These are phyloP conservation scores for Fusarium mexicanum DNA, from an alignment of 2,329 filamentous ascomycete genomes.

Conservation along the genomic window DNA sequence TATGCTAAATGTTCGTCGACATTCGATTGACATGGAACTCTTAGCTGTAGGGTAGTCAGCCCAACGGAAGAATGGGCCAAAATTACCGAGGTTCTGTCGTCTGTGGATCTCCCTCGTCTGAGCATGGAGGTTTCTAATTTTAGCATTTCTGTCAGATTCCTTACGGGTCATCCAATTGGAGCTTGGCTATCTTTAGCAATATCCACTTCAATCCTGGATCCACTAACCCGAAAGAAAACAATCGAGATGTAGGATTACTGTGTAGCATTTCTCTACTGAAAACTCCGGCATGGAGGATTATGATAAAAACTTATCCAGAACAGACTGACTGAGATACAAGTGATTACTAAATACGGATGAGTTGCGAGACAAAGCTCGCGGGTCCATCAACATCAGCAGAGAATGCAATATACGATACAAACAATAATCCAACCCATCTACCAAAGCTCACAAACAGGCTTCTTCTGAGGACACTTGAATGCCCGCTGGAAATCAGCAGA, in stretches of 20 bases:
- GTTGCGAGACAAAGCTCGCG: rapidly evolving
- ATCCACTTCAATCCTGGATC: not conserved
- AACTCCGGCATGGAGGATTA: not conserved
- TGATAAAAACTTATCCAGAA: too few relatives aligned
- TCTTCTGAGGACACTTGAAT: conserved; percentile 72
- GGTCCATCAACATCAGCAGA: too few relatives aligned
- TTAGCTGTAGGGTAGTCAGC: not conserved
- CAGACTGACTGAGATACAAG: not conserved
- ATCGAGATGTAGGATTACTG: not conserved
- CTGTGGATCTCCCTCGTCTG: not conserved
- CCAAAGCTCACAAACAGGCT: conserved; percentile 78
- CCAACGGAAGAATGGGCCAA: not conserved
- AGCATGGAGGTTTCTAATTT: not conserved
- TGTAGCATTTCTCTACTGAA: not conserved
- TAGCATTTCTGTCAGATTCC: not conserved
- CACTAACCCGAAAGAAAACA: not conserved
- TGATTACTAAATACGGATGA: not conserved
- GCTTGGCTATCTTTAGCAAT: too few relatives aligned
- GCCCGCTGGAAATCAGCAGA: conserved; percentile 73
- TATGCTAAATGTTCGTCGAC: not conserved
- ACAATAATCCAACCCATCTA: conserved; percentile 43
- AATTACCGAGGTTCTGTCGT: not conserved
- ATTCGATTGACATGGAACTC: rapidly evolving
- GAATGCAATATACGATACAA: not conserved
- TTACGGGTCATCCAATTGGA: not conserved